These are phyloP conservation scores for Tulasnella sp. DNA, from an alignment of 768 basidiomycete genomes.

Conservation along the genomic window DNA sequence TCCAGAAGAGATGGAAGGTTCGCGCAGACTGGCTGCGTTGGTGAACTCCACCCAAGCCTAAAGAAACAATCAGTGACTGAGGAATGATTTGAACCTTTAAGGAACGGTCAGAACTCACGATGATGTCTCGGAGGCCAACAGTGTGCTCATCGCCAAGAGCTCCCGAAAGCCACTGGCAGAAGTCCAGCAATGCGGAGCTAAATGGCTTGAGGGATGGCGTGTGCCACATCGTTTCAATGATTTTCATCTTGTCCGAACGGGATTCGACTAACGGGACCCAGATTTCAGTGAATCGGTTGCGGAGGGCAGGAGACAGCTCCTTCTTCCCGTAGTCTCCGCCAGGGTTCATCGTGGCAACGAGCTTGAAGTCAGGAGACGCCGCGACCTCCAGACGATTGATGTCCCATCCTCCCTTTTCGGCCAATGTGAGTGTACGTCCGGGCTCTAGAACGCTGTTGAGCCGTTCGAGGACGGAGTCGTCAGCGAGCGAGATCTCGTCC, in stretches of 20 bases:
- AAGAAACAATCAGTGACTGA: constrained; percentile 4
- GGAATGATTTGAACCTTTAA: constrained; percentile 22
- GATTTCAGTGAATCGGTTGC: constrained; percentile 98
- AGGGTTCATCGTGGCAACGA: constrained; percentile 98
- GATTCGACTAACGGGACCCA: constrained; percentile 91
- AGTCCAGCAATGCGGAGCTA: constrained; percentile 70
- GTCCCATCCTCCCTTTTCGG: constrained; percentile 84
- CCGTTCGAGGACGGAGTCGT: constrained; percentile 96
- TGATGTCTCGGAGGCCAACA: constrained; percentile 81
- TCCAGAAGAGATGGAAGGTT: not conserved
- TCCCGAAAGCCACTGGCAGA: constrained; percentile 75
- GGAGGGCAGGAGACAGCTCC: constrained; percentile 92
- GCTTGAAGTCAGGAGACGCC: constrained; percentile 74
- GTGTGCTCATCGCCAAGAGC: constrained; percentile 65
- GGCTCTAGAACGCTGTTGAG: constrained; percentile 96
- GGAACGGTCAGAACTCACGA: constrained; percentile 56
- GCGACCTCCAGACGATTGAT: constrained; percentile 66
- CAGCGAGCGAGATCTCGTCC: constrained; percentile 96
- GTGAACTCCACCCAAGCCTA: constrained; percentile 94
- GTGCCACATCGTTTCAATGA: constrained; percentile 73
- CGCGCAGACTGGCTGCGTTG: constrained; percentile 48
- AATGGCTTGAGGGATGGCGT: constrained; percentile 56
- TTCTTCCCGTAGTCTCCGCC: constrained; percentile 99
- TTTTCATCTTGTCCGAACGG: constrained; percentile 72
- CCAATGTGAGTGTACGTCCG: constrained; percentile 82